Conservation (phyloP, 495 filamentous ascomycete species). For the Trypethelium eluteriae region DNA sequence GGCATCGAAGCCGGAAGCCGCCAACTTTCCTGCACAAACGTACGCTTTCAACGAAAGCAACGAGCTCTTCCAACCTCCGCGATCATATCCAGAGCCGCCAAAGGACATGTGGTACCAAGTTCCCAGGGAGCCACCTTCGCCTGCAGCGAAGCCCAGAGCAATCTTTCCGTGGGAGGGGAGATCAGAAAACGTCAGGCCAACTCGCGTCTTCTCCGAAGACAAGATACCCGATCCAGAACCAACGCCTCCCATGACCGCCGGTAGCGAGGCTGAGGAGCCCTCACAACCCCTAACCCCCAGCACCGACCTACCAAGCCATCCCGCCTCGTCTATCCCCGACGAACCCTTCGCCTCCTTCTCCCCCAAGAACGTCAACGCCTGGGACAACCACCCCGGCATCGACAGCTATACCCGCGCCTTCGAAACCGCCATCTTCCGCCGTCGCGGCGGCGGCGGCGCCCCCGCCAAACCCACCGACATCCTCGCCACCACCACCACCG, state of each 20-base stretch:
- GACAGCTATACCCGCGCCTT: conserved; percentile 67
- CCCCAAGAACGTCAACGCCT: conserved; percentile 59
- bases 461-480: neutral
- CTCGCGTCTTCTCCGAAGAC: conserved; percentile 65
- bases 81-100: conserved; percentile 70
- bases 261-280: conserved; percentile 4
- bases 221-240: conserved; percentile 24
- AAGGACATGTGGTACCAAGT: conserved; percentile 78
- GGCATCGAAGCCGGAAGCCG: conserved; percentile 68
- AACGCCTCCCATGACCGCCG: conserved; percentile 16
- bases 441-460: neutral
- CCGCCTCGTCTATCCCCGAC: conserved; percentile 15
- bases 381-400: conserved; percentile 81
- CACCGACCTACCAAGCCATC: conserved; percentile 15
- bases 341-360: conserved; percentile 59
- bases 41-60: conserved; percentile 71
- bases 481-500: neutral
- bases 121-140: conserved; percentile 48
- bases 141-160: conserved; percentile 15
- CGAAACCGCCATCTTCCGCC: conserved; percentile 22
- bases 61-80: conserved; percentile 64
- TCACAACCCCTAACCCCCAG: neutral
- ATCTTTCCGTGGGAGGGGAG: conserved; percentile 81
- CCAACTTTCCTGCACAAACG: conserved; percentile 60
- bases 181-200: conserved; percentile 49